Evolutionary conservation across 208 protist genomes (phyloP).

Genomic region (Acanthamoeba royreba): DNA sequence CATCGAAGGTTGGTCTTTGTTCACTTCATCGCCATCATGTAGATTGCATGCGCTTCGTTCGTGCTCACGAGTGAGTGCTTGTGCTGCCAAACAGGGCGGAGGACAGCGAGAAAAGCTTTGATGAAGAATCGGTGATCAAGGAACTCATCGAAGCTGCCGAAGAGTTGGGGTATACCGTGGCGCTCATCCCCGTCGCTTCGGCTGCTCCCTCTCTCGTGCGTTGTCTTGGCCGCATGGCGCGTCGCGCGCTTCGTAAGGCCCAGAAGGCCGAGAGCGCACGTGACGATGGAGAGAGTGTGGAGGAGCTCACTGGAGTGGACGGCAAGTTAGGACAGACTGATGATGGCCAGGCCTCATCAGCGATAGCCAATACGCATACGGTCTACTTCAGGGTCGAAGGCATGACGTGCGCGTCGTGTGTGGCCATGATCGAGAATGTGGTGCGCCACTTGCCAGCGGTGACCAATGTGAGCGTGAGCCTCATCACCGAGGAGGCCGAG

Average conservation of each 20-base stretch:
- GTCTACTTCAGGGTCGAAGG: slow-evolving; percentile 55
- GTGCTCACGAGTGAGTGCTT: too few species aligned
- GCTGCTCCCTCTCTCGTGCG: not conserved
- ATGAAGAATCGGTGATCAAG: not conserved
- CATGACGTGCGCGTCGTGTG: slow-evolving; percentile 90
- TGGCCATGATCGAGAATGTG: slow-evolving; percentile 81
- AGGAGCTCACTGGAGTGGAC: not conserved
- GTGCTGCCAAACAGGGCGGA: too few species aligned
- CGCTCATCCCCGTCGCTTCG: not conserved
- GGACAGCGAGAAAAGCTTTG: not conserved
- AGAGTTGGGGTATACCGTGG: not conserved
- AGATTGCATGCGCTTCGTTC: too few species aligned
- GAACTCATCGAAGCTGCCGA: not conserved
- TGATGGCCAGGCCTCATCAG: not conserved
- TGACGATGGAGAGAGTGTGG: not conserved
- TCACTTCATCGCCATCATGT: too few species aligned
- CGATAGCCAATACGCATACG: not conserved
- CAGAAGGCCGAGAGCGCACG: not conserved
- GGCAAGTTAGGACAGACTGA: not conserved
- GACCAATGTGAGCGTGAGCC: not conserved
- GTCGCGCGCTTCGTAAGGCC: not conserved
- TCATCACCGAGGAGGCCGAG: not conserved
- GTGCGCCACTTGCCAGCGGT: not conserved
- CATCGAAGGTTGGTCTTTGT: not conserved
- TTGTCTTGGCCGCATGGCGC: not conserved